Conservation (phyloP, 768 basidiomycete species). For the Filobasidium wieringae region DNA sequence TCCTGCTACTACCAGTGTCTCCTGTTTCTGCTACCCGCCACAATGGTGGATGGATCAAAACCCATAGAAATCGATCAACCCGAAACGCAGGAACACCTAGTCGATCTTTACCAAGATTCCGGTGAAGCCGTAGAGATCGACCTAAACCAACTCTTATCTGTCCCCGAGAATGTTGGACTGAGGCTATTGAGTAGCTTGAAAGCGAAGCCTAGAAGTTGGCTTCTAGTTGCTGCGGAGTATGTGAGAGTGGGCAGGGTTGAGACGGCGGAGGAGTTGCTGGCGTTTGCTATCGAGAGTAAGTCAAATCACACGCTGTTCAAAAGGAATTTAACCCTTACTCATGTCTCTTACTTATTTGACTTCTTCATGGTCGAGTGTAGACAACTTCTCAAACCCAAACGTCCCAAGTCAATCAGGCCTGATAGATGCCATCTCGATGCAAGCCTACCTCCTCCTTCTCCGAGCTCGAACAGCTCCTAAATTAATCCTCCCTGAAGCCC, state of each 20-base stretch:
- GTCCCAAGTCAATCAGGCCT: constrained; percentile 39
- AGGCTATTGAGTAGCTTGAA: constrained; percentile 44
- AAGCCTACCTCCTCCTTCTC: constrained; percentile 74
- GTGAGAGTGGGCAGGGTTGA: constrained; percentile 65
- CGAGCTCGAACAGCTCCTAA: constrained; percentile 76
- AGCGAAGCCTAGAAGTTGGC: constrained; percentile 38
- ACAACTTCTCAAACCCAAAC: constrained; percentile 40
- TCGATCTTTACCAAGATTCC: too few relatives aligned
- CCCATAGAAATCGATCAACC: too few relatives aligned
- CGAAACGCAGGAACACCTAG: too few relatives aligned
- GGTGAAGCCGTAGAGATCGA: constrained; percentile 75
- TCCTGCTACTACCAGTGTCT: too few relatives aligned
- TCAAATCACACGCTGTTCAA: too few relatives aligned
- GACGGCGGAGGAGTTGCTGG: constrained; percentile 64
- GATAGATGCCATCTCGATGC: constrained; percentile 63
- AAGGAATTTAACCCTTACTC: too few relatives aligned
- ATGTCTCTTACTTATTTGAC: not conserved
- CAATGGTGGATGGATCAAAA: too few relatives aligned
- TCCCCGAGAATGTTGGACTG: constrained; percentile 48
- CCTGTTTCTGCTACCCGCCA: too few relatives aligned
- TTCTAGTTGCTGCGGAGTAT: constrained; percentile 63
- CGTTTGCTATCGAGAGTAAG: constrained; percentile 44
- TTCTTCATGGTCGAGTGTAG: constrained; percentile 16
- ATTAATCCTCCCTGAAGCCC: constrained; percentile 55
- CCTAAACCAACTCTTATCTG: constrained; percentile 67